A percentile compares a stretch with the other conserved stretches of the same genome.
Evolutionary conservation across 495 filamentous ascomycete species (phyloP).

Genomic region (Tuber microsphaerosporum): DNA sequence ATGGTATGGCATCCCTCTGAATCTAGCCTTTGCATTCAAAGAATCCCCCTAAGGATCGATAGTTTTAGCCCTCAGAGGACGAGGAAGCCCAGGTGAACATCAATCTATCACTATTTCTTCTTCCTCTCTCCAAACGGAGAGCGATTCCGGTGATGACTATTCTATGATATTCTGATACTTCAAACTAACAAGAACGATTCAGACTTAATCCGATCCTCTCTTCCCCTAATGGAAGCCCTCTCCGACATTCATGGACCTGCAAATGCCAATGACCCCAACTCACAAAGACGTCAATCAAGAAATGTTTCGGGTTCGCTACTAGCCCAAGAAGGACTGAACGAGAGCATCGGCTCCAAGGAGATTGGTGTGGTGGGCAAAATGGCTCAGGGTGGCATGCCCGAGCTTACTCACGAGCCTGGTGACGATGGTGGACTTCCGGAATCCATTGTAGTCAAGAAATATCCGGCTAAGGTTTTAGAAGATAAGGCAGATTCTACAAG

Average conservation of each 20-base stretch:
- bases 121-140: slow-evolving; percentile 17
- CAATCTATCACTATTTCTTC: slow-evolving; percentile 15
- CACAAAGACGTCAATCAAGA: not conserved
- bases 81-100: slow-evolving; percentile 9
- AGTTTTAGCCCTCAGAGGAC: slow-evolving; percentile 24
- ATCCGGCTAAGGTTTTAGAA: not conserved
- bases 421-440: not conserved
- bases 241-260: slow-evolving; percentile 14
- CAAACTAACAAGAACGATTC: slow-evolving; percentile 17
- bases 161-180: slow-evolving; percentile 3
- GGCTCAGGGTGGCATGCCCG: not conserved
- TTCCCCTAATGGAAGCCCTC: slow-evolving; percentile 6
- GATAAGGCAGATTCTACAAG: not conserved
- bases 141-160: slow-evolving; percentile 14
- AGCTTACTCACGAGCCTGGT: not conserved
- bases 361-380: not conserved
- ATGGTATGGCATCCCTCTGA: slow-evolving; percentile 17
- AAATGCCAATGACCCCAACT: slow-evolving; percentile 16
- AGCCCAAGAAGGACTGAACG: slow-evolving; percentile 2
- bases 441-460: not conserved
- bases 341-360: slow-evolving; percentile 15
- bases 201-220: slow-evolving; percentile 13
- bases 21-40: not conserved
- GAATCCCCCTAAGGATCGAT: not conserved
- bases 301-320: not conserved